phyloP scores from a whole-genome alignment of 805 yeast genomes.

The Metschnikowia lochheadii region DNA sequence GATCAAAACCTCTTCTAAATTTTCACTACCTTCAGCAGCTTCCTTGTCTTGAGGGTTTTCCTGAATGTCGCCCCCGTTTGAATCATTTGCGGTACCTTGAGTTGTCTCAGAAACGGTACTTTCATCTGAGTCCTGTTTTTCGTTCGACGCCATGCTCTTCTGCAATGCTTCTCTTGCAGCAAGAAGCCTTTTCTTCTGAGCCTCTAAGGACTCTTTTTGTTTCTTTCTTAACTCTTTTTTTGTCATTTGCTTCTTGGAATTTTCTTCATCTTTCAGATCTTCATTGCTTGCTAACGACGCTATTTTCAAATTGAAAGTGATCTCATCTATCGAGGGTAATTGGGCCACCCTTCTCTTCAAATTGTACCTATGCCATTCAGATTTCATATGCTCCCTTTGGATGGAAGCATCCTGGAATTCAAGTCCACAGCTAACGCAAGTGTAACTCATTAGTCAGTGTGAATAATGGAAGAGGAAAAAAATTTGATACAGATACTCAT shows the following conservation, averaged over 20 bases:
- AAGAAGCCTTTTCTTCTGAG: constrained; percentile 45
- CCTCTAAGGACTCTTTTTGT: constrained; percentile 47
- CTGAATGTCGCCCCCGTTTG: not conserved
- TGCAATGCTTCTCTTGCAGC: constrained; percentile 19
- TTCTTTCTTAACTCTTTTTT: constrained; percentile 49
- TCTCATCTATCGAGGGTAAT: constrained; percentile 25
- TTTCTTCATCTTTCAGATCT: constrained; percentile 20
- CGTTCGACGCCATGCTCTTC: constrained; percentile 6
- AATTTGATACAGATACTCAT: not conserved
- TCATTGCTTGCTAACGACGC: constrained; percentile 15
- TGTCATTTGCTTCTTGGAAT: constrained; percentile 27
- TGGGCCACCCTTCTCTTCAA: constrained; percentile 41
- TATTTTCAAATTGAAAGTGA: constrained; percentile 20
- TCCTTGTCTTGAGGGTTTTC: not conserved
- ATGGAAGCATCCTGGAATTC: constrained; percentile 35
- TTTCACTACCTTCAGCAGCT: constrained; percentile 13
- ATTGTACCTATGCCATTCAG: constrained; percentile 45
- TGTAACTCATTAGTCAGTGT: constrained; percentile 12
- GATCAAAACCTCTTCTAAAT: constrained; percentile 40
- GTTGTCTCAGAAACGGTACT: not conserved
- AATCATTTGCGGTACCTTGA: not conserved
- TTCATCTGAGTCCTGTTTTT: not conserved
- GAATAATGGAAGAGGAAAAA: not conserved
- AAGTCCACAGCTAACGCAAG: constrained; percentile 39
- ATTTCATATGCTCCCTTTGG: constrained; percentile 42